A percentile compares a stretch with the other conserved stretches of the same genome.
These are phyloP conservation scores for Calophaca sinica DNA, from an alignment of 306 rosid species.

Conservation along the genomic window DNA sequence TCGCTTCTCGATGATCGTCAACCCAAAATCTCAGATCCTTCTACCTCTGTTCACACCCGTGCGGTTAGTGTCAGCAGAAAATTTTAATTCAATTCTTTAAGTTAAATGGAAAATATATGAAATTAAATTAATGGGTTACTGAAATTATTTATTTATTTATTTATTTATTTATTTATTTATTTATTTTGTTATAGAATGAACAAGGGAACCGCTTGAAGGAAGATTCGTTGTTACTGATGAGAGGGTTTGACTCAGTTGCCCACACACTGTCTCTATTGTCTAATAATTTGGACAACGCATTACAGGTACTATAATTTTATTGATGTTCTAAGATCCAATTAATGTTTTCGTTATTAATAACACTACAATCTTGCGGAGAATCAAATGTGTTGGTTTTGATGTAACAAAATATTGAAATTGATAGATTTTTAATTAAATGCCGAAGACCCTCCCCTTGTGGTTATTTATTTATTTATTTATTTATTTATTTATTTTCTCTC, in stretches of 20 bases:
- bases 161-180: not conserved
- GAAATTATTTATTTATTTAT: not conserved
- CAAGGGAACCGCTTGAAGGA: constrained; percentile 62
- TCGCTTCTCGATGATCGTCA: constrained; percentile 55
- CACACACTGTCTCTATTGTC: constrained; percentile 79
- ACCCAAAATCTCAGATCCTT: constrained; percentile 30
- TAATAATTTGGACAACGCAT: constrained; percentile 76
- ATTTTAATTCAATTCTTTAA: not conserved
- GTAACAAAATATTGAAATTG: not conserved
- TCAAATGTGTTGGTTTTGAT: not conserved
- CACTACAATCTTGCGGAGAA: too few relatives aligned
- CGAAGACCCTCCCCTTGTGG: not conserved
- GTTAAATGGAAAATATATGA: not conserved
- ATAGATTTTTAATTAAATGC: not conserved
- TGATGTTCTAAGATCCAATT: not conserved
- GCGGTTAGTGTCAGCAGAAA: constrained; percentile 54
- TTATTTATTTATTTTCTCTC: not conserved
- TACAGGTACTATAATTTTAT: constrained; percentile 67
- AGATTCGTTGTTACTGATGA: constrained; percentile 70
- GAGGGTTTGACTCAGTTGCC: constrained; percentile 91
- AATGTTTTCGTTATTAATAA: not conserved
- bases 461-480: not conserved
- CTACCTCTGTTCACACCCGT: constrained; percentile 30
- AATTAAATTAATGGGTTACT: constrained; percentile 24
- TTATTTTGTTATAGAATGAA: constrained; percentile 47